Evolutionary conservation across 2,329 filamentous ascomycete genomes (phyloP), one percentile per base, ranked within the genome.

Genomic region (Calonectria ilicicola): DNA sequence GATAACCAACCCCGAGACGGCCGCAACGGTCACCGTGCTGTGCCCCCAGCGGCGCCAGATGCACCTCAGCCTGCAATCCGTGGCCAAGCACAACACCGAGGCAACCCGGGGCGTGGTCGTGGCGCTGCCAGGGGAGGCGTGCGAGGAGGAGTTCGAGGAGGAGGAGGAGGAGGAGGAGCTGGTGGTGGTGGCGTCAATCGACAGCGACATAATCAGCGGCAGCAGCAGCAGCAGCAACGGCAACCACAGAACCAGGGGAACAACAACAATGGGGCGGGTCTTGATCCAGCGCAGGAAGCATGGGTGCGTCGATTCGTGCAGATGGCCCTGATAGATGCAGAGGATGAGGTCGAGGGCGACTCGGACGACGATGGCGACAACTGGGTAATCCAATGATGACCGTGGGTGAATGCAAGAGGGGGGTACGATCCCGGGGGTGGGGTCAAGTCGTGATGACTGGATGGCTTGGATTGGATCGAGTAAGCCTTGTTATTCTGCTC

Each of bases 271-370:
- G 69, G 71, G 66, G 83, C 76, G 44, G 84, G 81, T 65, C 81
- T 90, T 64, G 83, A 89, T 75, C 83, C 85, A n/a, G 81, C 80
- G 23, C 85, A 90, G 70, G 85, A 85, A 74, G 88, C 86, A 40
- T 91, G 89, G 89, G 83, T 91, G 53, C 85, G 88, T 60, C 85
- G 86, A 67, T 90, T 91, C 78, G 88, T 91, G 62, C 86, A 86
- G 80, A 85, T 89, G 76, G 89, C 89, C 4, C 83, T 90, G 66
- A 82, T 87, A 40, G 89, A 91, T 75, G 83, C 87, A 74, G 89
- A 91, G 80, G 86, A 90, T 77, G 84, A 86, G 64, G 82, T 85
- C 67, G 86, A 87, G 62, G 86, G 84, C 47, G 87, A 86, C 68
- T 83, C 80, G 46, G 83, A 82, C 69, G 79, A 81, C 27, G 82